Evolutionary conservation across 2,329 filamentous ascomycete genomes (phyloP).

Genomic region (Aspergillaceae sp.): DNA sequence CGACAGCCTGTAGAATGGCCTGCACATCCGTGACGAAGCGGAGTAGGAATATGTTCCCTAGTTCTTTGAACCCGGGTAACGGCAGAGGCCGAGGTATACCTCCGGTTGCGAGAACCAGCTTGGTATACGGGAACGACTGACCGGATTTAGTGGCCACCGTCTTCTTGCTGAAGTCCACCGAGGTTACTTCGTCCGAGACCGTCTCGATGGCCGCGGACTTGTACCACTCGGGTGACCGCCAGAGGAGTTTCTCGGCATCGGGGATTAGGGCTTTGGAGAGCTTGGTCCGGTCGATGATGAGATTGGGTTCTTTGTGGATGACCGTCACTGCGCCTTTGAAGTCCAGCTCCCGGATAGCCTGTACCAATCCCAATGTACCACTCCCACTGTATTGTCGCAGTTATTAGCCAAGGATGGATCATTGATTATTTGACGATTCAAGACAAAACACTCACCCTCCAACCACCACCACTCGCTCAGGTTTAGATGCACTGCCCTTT

Average conservation of each 20-base stretch:
- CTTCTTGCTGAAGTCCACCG: constrained; percentile 67
- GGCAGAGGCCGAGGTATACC: constrained; percentile 69
- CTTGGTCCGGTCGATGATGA: constrained; percentile 89
- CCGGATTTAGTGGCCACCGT: constrained; percentile 67
- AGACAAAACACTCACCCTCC: constrained; percentile 48
- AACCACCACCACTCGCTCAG: constrained; percentile 65
- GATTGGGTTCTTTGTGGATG: constrained; percentile 73
- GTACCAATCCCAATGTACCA: constrained; percentile 70
- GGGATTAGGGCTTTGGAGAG: constrained; percentile 86
- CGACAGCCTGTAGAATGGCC: constrained; percentile 68
- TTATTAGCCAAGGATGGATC: too few species aligned
- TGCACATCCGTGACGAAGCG: constrained; percentile 69
- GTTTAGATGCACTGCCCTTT: constrained; percentile 54
- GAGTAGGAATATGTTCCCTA: constrained; percentile 80
- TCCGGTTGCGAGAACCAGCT: constrained; percentile 83
- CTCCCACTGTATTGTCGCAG: constrained; percentile 52
- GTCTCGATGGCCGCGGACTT: constrained; percentile 51
- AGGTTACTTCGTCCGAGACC: constrained; percentile 54
- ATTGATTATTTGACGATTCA: neutral
- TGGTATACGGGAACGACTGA: constrained; percentile 66
- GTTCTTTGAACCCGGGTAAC: constrained; percentile 73
- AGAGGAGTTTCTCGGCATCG: constrained; percentile 68
- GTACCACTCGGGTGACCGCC: constrained; percentile 71
- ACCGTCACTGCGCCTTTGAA: constrained; percentile 74
- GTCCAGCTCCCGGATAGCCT: constrained; percentile 72